phyloP scores from a whole-genome alignment of 2,329 filamentous ascomycete genomes.

The Fusarium sterilihyphosum region DNA sequence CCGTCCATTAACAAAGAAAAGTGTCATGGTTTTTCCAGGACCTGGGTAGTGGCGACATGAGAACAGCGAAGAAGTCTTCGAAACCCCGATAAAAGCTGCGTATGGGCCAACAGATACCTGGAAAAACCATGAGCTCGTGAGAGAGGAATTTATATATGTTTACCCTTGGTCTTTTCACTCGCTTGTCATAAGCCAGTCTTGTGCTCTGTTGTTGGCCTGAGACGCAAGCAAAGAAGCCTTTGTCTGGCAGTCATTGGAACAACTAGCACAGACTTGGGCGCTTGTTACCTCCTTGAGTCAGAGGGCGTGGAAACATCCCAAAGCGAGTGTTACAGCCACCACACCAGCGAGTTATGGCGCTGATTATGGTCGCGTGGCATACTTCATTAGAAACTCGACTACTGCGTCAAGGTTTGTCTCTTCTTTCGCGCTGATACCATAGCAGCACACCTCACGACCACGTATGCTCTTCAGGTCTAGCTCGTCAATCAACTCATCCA shows the following conservation, averaged over 20 bases:
- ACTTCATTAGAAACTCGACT: constrained; percentile 94
- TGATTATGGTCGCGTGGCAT: constrained; percentile 72
- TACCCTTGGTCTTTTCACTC: constrained; percentile 37
- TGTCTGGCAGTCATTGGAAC: not conserved
- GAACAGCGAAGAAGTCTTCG: constrained; percentile 41
- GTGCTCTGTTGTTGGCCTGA: constrained; percentile 13
- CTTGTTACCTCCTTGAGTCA: constrained; percentile 1
- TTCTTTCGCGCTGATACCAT: constrained; percentile 98
- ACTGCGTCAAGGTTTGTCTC: constrained; percentile 99
- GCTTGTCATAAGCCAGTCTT: constrained; percentile 24
- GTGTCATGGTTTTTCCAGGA: not conserved
- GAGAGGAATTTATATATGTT: constrained; percentile 48
- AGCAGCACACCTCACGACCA: constrained; percentile 95
- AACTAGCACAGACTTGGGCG: not conserved
- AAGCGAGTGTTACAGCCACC: constrained; percentile 20
- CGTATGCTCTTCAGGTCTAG: constrained; percentile 90
- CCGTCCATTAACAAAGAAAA: constrained; percentile 33
- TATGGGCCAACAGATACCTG: constrained; percentile 38
- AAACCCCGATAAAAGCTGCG: constrained; percentile 28
- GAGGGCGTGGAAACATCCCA: constrained; percentile 6
- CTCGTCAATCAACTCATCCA: constrained; percentile 94
- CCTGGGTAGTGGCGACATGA: constrained; percentile 18
- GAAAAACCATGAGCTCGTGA: constrained; percentile 49
- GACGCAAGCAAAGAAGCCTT: constrained; percentile 1
- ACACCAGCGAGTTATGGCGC: constrained; percentile 9